These are phyloP conservation scores for Colletotrichum euphorbiae DNA, from an alignment of 2,329 filamentous ascomycete species.

Conservation along the genomic window DNA sequence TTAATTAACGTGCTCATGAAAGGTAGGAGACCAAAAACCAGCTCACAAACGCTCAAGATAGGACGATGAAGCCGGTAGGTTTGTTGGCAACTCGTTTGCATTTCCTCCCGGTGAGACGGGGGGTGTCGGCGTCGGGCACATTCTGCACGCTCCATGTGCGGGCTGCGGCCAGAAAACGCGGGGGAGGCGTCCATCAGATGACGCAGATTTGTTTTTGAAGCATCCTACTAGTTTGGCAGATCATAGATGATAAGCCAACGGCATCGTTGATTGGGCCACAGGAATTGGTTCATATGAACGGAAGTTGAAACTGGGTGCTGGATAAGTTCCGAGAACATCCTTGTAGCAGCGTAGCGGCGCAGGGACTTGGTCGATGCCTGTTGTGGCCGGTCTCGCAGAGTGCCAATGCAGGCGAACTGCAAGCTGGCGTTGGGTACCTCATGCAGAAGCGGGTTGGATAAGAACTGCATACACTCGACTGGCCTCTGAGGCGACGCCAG, in stretches of 20 bases:
- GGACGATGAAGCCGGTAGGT: background rate
- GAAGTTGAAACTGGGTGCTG: slow-evolving; percentile 8
- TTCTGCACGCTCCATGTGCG: slow-evolving; percentile 9
- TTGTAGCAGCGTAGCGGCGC: slow-evolving; percentile 16
- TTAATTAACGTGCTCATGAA: background rate
- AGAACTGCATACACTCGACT: too few relatives aligned
- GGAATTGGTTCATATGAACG: background rate
- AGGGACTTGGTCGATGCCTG: too few relatives aligned
- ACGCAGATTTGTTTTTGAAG: slow-evolving; percentile 20
- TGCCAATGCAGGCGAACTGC: too few relatives aligned
- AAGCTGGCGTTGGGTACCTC: too few relatives aligned
- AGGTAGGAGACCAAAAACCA: background rate
- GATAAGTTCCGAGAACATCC: slow-evolving; percentile 9
- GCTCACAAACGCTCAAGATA: slow-evolving; percentile 8
- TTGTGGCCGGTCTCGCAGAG: too few relatives aligned
- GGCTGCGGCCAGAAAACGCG: slow-evolving; percentile 21
- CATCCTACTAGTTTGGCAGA: slow-evolving; percentile 1
- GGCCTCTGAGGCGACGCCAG: too few relatives aligned
- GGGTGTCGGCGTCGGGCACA: slow-evolving; percentile 3
- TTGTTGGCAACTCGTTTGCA: background rate
- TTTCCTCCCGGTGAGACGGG: background rate
- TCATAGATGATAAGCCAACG: slow-evolving; percentile 31
- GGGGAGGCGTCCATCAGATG: slow-evolving; percentile 22
- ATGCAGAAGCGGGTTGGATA: too few relatives aligned
- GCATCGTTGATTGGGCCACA: slow-evolving; percentile 15